Base-by-base conservation (phyloP, 208 protist species). In the Strigomonas culicis region DNA sequence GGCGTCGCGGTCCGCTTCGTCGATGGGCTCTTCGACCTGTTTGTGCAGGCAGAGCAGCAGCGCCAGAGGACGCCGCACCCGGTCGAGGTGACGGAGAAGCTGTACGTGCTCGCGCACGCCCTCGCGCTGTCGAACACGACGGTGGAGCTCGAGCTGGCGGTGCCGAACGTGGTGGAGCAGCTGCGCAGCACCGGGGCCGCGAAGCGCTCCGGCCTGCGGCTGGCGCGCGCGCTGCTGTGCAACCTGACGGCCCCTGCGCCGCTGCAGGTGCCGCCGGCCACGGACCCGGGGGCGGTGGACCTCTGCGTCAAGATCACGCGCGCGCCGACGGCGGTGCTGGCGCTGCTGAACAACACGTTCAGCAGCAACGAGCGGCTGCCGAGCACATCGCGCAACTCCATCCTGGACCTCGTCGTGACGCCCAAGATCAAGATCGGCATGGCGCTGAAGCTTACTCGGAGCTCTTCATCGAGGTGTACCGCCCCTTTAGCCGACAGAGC, bases 401-500 rank as follows among this genome's bases (percentile, higher is more conserved):
- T 74, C 28, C 63, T 91, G 10, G 80, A 91, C 65, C 50, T 72
- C 11, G 70, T 91, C 57, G 70, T 82, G 36, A 82, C 84, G 1
- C 79, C 78, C n/a, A 79, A 83, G 63, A 55, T 71, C 22, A 85
- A 91, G 72, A 74, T 91, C 25, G 79, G 72, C 43, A 59, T 88
- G 22, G 84, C 61, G 19, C 66, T 91, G 30, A 78, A 75, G 57
- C 60, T 80, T 91, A 80, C 59, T 80, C 72, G 13, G 84, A 91
- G 53, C 61, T 91, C 10, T 63, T 76, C n/a, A 53, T 91, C 13
- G 79, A 91, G 27, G 28, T 91, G 1, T 79, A 75, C 59, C 72
- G 84, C 22, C 84, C 84, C 17, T 91, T 74, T 52, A 59, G 59
- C 32, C 75, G 70, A 11, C 55, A 68, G 52, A 70, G 67, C 0